phyloP scores from a whole-genome alignment of 345 rosid genomes.

The Murraya paniculata region DNA sequence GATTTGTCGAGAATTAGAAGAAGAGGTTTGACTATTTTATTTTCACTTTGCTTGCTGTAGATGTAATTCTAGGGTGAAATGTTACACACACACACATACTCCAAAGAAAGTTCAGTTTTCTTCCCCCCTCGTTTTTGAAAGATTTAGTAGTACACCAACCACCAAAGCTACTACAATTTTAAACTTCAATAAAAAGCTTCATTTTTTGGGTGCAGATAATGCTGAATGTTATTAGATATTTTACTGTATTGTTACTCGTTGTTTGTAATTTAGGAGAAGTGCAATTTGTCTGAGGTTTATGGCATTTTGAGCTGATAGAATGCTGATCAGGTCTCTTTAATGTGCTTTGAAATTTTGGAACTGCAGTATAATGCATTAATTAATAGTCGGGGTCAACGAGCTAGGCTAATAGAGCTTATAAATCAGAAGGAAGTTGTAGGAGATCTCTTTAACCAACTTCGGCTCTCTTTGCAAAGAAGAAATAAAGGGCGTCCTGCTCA shows the following conservation, averaged over 20 bases:
- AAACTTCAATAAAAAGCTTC: background rate
- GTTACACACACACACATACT: background rate
- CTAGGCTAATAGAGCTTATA: constrained; percentile 68
- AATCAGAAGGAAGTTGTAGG: constrained; percentile 88
- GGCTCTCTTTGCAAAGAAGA: constrained; percentile 83
- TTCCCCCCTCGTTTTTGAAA: background rate
- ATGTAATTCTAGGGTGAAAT: background rate
- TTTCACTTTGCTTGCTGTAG: background rate
- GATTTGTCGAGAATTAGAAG: constrained; percentile 91
- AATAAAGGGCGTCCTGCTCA: constrained; percentile 84
- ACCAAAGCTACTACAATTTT: background rate
- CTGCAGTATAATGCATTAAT: constrained; percentile 85
- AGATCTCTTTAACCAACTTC: constrained; percentile 91
- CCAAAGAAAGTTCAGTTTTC: background rate
- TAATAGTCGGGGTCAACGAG: constrained; percentile 60
- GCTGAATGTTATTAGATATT: background rate
- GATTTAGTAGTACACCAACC: background rate
- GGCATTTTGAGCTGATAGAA: background rate
- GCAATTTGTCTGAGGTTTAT: background rate
- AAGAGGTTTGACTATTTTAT: constrained; percentile 54
- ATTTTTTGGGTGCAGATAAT: background rate
- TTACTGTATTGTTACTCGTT: background rate
- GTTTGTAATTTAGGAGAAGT: background rate
- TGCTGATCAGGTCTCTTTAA: constrained; percentile 7
- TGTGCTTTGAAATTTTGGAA: constrained; percentile 10